Evolutionary conservation across 345 rosid species (phyloP).

Genomic region (Eucalyptus pumila): DNA sequence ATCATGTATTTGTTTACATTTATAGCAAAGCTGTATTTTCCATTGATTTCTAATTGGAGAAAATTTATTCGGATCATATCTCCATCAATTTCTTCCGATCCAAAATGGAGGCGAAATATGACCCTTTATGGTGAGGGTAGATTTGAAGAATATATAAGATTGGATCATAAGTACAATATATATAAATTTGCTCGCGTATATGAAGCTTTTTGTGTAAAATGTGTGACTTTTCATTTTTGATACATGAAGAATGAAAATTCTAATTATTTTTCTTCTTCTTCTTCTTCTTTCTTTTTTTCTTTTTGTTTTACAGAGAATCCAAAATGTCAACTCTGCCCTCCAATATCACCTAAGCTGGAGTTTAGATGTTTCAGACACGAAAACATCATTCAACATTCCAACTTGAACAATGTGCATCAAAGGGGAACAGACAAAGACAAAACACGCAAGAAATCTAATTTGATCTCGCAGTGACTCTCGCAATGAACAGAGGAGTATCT

Average conservation of each 20-base stretch:
- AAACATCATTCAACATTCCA: neutral
- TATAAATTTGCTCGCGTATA: neutral
- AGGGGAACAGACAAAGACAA: neutral
- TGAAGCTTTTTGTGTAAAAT: neutral
- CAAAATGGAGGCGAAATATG: neutral
- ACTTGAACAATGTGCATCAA: neutral
- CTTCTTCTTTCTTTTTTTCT: neutral
- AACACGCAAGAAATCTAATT: neutral
- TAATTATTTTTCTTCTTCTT: no score
- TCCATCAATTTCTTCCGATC: no score
- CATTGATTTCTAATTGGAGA: neutral
- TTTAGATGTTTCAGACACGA: neutral
- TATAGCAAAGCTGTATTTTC: neutral
- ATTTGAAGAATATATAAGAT: neutral
- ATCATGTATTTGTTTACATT: neutral
- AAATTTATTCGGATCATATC: neutral
- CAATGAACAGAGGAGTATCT: neutral
- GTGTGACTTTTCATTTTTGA: neutral
- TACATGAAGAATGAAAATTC: no score
- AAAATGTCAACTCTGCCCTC: neutral
- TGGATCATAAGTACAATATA: neutral
- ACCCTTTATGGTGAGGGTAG: neutral
- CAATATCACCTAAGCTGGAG: neutral
- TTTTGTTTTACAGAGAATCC: neutral
- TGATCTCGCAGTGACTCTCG: neutral